Base-by-base conservation (phyloP, 441 rosid genomes). In the Erodium texanum region DNA sequence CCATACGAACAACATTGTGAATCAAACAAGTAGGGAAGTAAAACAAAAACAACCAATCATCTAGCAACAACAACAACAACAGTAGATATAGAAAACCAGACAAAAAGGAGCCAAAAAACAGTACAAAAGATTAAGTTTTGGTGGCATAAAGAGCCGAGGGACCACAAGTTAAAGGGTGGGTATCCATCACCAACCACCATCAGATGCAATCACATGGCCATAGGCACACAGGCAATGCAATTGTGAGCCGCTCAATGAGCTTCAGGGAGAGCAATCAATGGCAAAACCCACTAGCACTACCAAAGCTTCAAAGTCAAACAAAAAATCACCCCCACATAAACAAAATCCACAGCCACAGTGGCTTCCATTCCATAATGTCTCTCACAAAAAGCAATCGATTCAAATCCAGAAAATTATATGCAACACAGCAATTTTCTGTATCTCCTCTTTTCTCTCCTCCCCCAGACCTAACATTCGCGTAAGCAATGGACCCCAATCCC, bases 131-230 rank as follows among this genome's bases (percentile, higher is more conserved):
- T 12, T 34, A 58, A 69, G 58, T 23, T 69, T 66, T 68, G 66
- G 64, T 29, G 58, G 67, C 71, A 74, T 63, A 64, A 11, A 73
- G 11, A 18, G n/a, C 18, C 18, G 61, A 54, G 61, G 61, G 23
- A 54, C 61, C 74, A 76, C 74, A 68, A 74, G 65, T 3, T 10
- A 75, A 76, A 85, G 82, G 78, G 29, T 27, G 80, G 82, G 82
- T 76, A 77, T 73, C 84, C 80, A 79, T 79, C 83, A 79, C 70
- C 82, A 81, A 80, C 86, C 76, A 78, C 85, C 75, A 75, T 72
- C 72, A 66, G 85, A 77, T 78, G 80, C 74, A 56, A 77, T 76
- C 87, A 78, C 83, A 78, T 83, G 81, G 78, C 75, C 73, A 66
- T 82, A 71, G 70, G 72, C 27, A 71, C 64, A 70, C 59, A 67